Base-by-base conservation (phyloP, 83 land plant genomes). In the Diphasiastrum complanatum region DNA sequence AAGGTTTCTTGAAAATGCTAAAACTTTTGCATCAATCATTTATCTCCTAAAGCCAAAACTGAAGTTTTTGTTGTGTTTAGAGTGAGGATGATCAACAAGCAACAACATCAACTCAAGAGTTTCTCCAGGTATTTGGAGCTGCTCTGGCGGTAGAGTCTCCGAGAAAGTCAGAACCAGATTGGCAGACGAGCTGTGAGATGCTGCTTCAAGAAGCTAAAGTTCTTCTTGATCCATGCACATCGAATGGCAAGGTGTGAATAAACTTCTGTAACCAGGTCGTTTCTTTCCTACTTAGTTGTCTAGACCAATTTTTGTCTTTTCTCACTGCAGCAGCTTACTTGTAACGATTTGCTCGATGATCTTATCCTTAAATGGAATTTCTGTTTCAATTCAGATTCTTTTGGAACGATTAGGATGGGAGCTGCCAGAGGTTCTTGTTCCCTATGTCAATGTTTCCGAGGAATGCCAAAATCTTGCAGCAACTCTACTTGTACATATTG, bases 351-450 rank as follows among this genome's bases (percentile, higher is more conserved):
- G n/a, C n/a, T 5, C 51, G n/a, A n/a, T 4, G 28, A 51, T 12
- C 33, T 10, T 51, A 26, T 2, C 4, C 28, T 3, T 16, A 25
- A 18, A 18, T 5, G 5, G 18, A 18, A 5, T 47, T 5, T 23
- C 14, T 30, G 25, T 16, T 60, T 32, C n/a, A n/a, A n/a, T 19
- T 36, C 34, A 63, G 65, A 53, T 32, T 11, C 65, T 63, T 16
- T 47, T 41, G 38, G 65, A 63, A 27, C 38, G 34, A 27, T 16
- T 47, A 25, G 65, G 65, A 20, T 63, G 38, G 65, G 65, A 63
- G 53, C 53, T 63, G 23, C 65, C 65, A 19, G 31, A 8, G 34
- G 65, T 63, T 38, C 53, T 32, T 12, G 65, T 63, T 16, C 47
- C 47, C 33, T 63, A 36, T 48, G 53, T 63, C 46, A 47, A 27